phyloP scores from a whole-genome alignment of 495 filamentous ascomycete species.

The Saxispiralis lemnorum region DNA sequence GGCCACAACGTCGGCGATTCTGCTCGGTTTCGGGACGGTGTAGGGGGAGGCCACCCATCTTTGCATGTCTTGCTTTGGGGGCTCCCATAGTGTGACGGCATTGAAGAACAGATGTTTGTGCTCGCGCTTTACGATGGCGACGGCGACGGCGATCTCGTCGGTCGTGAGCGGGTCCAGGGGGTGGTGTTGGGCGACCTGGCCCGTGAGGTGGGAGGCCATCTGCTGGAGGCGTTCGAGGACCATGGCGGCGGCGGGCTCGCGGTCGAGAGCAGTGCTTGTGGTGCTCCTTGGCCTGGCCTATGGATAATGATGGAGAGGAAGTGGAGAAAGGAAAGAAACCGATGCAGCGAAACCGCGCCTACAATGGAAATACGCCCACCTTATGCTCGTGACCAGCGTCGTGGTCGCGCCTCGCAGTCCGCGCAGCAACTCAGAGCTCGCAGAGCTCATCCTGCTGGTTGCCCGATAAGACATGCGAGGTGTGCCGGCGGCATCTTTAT shows the following conservation, averaged over 20 bases:
- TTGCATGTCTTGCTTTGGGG: slow-evolving; percentile 72
- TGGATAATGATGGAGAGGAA: neutral
- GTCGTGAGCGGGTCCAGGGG: slow-evolving; percentile 73
- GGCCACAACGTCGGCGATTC: slow-evolving; percentile 73
- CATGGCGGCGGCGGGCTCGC: slow-evolving; percentile 25
- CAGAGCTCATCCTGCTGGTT: too few species aligned
- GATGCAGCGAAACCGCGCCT: too few species aligned
- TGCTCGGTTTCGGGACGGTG: slow-evolving; percentile 42
- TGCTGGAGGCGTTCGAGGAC: slow-evolving; percentile 53
- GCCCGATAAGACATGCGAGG: too few species aligned
- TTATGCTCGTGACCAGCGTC: too few species aligned
- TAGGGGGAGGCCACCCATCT: slow-evolving; percentile 56
- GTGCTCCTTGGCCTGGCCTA: neutral
- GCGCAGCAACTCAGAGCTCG: too few species aligned
- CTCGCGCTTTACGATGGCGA: slow-evolving; percentile 50
- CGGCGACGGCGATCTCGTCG: slow-evolving; percentile 59
- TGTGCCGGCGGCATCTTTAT: too few species aligned
- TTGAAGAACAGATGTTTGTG: slow-evolving; percentile 68
- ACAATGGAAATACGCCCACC: too few species aligned
- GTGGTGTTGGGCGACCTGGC: slow-evolving; percentile 40
- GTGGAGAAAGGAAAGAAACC: neutral
- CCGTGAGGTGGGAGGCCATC: slow-evolving; percentile 45
- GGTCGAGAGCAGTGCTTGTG: too few species aligned
- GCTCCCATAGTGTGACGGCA: slow-evolving; percentile 75
- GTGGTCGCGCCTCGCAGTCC: too few species aligned